Percentiles rank a stretch among this genome's conserved stretches.
Evolutionary conservation across 495 filamentous ascomycete species (phyloP).

Genomic region (Trichoderma gamsii): DNA sequence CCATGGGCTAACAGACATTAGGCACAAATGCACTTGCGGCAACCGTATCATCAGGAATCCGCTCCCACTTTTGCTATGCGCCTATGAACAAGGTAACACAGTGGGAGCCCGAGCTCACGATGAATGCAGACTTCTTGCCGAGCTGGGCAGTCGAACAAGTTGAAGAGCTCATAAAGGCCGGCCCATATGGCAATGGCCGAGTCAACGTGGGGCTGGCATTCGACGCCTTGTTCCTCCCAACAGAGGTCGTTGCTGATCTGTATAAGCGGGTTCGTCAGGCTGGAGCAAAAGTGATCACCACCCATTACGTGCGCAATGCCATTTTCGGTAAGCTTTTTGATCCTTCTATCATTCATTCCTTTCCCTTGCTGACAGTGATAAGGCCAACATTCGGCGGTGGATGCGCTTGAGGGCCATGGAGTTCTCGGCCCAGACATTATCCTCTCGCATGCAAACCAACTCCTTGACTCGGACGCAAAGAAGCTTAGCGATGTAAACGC

Average conservation of each 20-base stretch:
- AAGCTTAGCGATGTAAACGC: constrained; percentile 24
- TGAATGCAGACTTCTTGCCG: constrained; percentile 29
- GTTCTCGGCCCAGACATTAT: constrained; percentile 35
- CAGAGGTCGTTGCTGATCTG: constrained; percentile 28
- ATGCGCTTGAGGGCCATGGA: constrained; percentile 29
- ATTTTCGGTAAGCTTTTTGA: constrained; percentile 18
- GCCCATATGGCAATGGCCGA: constrained; percentile 35
- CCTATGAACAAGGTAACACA: constrained; percentile 29
- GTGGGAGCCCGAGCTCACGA: constrained; percentile 33
- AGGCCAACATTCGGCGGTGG: constrained; percentile 21
- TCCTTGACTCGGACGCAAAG: constrained; percentile 24
- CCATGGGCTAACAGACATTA: constrained; percentile 18
- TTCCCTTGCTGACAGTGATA: not conserved
- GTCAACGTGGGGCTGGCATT: constrained; percentile 39
- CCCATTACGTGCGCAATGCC: constrained; percentile 28
- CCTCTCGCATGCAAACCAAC: constrained; percentile 32
- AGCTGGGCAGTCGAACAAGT: constrained; percentile 38
- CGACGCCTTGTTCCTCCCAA: constrained; percentile 33
- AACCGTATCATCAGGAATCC: constrained; percentile 40
- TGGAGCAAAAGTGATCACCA: constrained; percentile 34
- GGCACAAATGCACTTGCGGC: constrained; percentile 36
- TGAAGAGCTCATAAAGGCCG: constrained; percentile 25
- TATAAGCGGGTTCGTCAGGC: constrained; percentile 27
- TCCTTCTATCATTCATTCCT: not conserved
- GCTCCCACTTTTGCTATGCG: constrained; percentile 43